These are phyloP conservation scores for Mycena filopes DNA, from an alignment of 768 basidiomycete genomes.

Conservation along the genomic window DNA sequence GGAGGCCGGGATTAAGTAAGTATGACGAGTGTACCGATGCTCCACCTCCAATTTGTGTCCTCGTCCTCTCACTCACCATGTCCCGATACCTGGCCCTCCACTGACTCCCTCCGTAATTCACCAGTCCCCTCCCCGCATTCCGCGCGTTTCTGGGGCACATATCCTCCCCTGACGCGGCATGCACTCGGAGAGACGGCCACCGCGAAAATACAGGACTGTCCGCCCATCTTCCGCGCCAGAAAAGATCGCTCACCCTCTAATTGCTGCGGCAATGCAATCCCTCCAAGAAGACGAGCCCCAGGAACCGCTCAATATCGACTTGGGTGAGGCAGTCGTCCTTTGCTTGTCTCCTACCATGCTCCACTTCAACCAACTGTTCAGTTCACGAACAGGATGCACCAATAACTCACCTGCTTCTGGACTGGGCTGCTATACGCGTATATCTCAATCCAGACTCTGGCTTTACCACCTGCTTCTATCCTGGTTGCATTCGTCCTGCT, in stretches of 20 bases:
- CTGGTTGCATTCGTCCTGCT: not conserved
- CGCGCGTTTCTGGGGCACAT: no score
- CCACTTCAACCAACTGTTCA: no score
- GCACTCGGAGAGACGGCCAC: not conserved
- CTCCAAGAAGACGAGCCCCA: conserved; percentile 13
- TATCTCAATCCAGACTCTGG: not conserved
- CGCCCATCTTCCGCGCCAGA: conserved; percentile 21
- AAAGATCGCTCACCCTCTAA: not conserved
- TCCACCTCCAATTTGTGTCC: no score
- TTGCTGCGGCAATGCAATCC: conserved; percentile 16
- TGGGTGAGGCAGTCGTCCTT: conserved; percentile 6
- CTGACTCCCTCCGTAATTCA: no score
- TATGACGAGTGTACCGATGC: no score
- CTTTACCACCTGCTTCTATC: not conserved
- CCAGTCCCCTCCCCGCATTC: no score
- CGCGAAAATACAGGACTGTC: not conserved
- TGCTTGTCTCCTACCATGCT: not conserved
- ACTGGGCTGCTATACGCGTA: not conserved
- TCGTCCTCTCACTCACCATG: no score
- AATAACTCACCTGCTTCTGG: no score
- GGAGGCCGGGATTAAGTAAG: no score
- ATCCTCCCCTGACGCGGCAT: not conserved
- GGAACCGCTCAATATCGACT: conserved; percentile 10
- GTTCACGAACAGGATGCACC: no score
- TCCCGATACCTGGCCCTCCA: no score